Conservation (phyloP, 1,139 yeast genomes). For the Pichia sp. region DNA sequence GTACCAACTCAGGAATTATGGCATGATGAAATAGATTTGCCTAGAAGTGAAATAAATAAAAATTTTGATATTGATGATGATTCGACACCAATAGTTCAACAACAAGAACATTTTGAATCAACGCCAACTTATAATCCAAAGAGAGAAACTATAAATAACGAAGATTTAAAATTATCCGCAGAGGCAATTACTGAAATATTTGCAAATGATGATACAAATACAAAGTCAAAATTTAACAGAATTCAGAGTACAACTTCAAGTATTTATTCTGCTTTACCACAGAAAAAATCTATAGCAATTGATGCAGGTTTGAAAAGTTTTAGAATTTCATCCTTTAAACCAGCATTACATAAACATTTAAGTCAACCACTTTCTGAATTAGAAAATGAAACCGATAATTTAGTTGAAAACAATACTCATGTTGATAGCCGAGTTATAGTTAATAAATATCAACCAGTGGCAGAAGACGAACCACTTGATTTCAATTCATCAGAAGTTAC, state of each 20-base stretch:
- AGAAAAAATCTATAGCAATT: background rate
- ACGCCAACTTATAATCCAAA: slow-evolving; percentile 6
- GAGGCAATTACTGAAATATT: slow-evolving; percentile 6
- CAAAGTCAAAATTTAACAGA: background rate
- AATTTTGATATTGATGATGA: background rate
- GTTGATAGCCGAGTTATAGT: background rate
- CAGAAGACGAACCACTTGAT: slow-evolving; percentile 11
- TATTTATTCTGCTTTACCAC: slow-evolving; percentile 13
- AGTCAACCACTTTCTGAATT: slow-evolving; percentile 5
- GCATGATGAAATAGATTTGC: background rate
- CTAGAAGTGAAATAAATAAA: slow-evolving; percentile 15
- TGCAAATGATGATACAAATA: background rate
- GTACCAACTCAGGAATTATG: slow-evolving; percentile 12
- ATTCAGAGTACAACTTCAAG: slow-evolving; percentile 14
- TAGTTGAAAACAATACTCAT: background rate
- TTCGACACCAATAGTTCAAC: slow-evolving; percentile 6
- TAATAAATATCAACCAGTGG: slow-evolving; percentile 6
- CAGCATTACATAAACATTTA: slow-evolving; percentile 8
- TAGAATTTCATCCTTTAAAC: slow-evolving; percentile 11
- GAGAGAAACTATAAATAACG: slow-evolving; percentile 1
- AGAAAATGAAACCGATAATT: background rate
- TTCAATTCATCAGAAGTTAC: slow-evolving; percentile 1
- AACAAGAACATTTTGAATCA: background rate
- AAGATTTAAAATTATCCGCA: slow-evolving; percentile 7
- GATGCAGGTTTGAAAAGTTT: slow-evolving; percentile 9